A percentile compares a stretch with the other conserved stretches of the same genome.
Evolutionary conservation across 2,329 filamentous ascomycete genomes (phyloP).

Genomic region (Cercospora citrullina): DNA sequence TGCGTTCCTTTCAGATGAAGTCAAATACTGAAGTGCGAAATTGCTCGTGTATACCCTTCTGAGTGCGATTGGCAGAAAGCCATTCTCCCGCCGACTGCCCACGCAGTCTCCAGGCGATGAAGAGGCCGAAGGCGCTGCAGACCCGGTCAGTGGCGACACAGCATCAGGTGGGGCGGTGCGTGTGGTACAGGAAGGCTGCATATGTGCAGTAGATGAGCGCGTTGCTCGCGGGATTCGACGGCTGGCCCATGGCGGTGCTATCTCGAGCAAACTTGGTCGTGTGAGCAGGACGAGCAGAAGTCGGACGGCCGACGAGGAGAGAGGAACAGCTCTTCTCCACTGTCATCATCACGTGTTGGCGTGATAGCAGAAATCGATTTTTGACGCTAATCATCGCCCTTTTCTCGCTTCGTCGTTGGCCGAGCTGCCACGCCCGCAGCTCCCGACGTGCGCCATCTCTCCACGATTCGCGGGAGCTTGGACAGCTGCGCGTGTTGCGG

Average conservation of each 20-base stretch:
- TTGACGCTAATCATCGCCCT: not conserved
- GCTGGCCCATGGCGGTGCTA: conserved; percentile 63
- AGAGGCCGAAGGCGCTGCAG: conserved; percentile 62
- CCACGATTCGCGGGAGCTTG: not conserved
- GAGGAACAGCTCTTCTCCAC: conserved; percentile 3
- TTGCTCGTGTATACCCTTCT: conserved; percentile 66
- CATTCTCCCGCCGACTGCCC: conserved; percentile 69
- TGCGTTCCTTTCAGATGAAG: conserved; percentile 34
- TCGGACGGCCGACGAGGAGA: not conserved
- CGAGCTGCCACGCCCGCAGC: not conserved
- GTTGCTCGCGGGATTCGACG: conserved; percentile 75
- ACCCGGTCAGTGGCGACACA: conserved; percentile 38
- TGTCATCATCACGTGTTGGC: conserved; percentile 2
- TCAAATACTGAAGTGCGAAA: conserved; percentile 9
- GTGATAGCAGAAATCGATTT: not conserved
- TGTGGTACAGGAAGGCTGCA: conserved; percentile 67
- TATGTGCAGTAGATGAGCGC: conserved; percentile 81
- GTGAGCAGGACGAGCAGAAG: not conserved
- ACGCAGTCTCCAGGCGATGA: conserved; percentile 57
- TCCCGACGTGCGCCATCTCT: not conserved
- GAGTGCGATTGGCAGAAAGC: conserved; percentile 74
- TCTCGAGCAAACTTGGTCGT: not conserved
- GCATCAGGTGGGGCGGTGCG: not conserved
- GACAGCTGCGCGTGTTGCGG: not conserved
- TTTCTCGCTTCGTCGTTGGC: conserved; percentile 2